These are phyloP conservation scores for Candida tropicalis DNA, from an alignment of 1,139 yeast genomes.

Conservation along the genomic window DNA sequence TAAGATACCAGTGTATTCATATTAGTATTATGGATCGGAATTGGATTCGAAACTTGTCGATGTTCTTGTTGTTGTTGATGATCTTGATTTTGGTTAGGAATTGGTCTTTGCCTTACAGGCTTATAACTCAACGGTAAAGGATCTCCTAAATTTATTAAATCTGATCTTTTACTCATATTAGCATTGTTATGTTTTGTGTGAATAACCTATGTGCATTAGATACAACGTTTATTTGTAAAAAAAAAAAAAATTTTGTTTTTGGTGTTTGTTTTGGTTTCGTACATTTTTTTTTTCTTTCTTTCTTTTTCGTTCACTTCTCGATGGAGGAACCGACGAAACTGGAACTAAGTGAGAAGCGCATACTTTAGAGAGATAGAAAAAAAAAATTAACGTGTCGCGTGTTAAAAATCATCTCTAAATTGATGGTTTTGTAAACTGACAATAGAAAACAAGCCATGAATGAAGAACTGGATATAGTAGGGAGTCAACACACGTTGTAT, in stretches of 20 bases:
- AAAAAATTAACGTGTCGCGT: conserved; percentile 1
- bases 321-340: not conserved
- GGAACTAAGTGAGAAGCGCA: not conserved
- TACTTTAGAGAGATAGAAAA: not conserved
- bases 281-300: not conserved
- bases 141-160: conserved; percentile 28
- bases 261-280: conserved; percentile 7
- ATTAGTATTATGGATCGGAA: conserved; percentile 9
- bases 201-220: not conserved
- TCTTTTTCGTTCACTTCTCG: not conserved
- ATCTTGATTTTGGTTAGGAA: conserved; percentile 2
- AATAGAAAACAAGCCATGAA: no score
- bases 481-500: no score
- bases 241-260: not conserved
- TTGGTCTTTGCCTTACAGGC: conserved; percentile 10
- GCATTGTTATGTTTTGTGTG: conserved; percentile 10
- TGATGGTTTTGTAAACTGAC: no score
- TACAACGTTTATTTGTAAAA: not conserved
- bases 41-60: not conserved
- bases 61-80: conserved; percentile 1
- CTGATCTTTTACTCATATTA: conserved; percentile 14
- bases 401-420: conserved; percentile 6
- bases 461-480: no score
- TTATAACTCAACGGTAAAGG: conserved; percentile 42
- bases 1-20: conserved; percentile 7